These are phyloP conservation scores for Sarcomyxa edulis DNA, from an alignment of 768 basidiomycete genomes.

Conservation along the genomic window DNA sequence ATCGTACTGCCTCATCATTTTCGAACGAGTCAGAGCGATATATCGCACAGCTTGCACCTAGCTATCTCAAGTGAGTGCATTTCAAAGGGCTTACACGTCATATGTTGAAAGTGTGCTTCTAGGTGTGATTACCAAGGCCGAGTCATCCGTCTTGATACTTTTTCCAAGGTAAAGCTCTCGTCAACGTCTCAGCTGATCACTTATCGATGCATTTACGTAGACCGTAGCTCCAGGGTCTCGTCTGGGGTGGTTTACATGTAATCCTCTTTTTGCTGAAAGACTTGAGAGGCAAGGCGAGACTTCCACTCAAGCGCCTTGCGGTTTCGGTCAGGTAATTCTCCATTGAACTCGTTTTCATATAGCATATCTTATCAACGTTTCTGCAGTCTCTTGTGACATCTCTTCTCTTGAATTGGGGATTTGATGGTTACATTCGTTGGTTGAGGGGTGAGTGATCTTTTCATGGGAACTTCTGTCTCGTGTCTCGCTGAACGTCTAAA, in stretches of 20 bases:
- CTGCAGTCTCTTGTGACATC: conserved; percentile 49
- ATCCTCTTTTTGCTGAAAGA: conserved; percentile 70
- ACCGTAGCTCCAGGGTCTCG: conserved; percentile 75
- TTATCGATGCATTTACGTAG: conserved; percentile 28
- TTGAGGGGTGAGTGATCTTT: conserved; percentile 43
- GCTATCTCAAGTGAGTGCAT: conserved; percentile 44
- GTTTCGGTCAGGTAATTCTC: conserved; percentile 56
- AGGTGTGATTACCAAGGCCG: conserved; percentile 76
- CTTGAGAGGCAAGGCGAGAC: conserved; percentile 67
- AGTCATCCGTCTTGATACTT: conserved; percentile 79
- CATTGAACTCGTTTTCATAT: conserved; percentile 1
- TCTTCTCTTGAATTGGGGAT: conserved; percentile 61
- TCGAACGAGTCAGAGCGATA: conserved; percentile 38
- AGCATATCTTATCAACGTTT: conserved; percentile 7
- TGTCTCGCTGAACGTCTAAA: neutral
- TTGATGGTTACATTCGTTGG: conserved; percentile 75
- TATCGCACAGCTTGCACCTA: conserved; percentile 53
- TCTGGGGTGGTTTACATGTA: conserved; percentile 78
- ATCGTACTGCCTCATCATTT: conserved; percentile 2
- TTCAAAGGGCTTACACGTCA: neutral
- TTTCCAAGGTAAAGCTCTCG: conserved; percentile 52
- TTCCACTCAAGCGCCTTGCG: conserved; percentile 64
- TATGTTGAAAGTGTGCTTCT: conserved; percentile 1
- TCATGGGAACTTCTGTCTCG: neutral
- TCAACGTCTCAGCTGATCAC: neutral